Evolutionary conservation across 192 early-diverging fungal species (phyloP), one percentile per base, ranked within the genome.

Genomic region (Rhizoclosmatium globosum): DNA sequence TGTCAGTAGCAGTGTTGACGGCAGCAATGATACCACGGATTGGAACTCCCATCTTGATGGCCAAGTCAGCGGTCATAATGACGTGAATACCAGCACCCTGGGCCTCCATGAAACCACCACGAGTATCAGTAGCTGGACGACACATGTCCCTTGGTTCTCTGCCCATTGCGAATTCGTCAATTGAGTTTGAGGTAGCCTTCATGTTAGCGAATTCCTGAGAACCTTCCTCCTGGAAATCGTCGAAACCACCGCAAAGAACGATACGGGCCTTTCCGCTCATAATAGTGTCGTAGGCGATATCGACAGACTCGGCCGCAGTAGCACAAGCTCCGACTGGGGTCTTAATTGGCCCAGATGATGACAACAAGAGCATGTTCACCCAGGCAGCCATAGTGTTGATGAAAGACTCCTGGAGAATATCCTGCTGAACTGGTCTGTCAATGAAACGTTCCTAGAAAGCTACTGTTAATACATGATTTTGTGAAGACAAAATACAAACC

Each of bases 161-260:
- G n/a, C 97, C 97, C 23, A 88, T 86, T 3, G 91, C 94, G 66
- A 94, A 85, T 82, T 98, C 97, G 23, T 94, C 93, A 48, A 91
- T 84, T 47, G 92, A 84, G 81, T 94, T 95, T 81, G 90, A 92
- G 23, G 95, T 95, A 4, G 97, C 97, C 82, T 95, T 96, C 95
- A 98, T 98, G 90, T 95, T 94, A 76, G 94, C 94, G 82, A 98
- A 98, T 84, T 97, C 97, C 78, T 94, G 94, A 1, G 93, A 94
- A 46, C 94, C 94, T 81, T 98, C 95, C 82, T 96, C 96, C 66
- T 93, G 93, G 87, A 95, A 95, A 69, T 95, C 95, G 79, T 98
- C 97, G 77, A 94, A 94, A 31, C 92, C 97, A 83, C 97, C 97
- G 47, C 94, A 95, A 64, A 98, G 82, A 81, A 97, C 93, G 68